phyloP scores from a whole-genome alignment of 176 grass and related monocot species.

The Aegilops tauschii region DNA sequence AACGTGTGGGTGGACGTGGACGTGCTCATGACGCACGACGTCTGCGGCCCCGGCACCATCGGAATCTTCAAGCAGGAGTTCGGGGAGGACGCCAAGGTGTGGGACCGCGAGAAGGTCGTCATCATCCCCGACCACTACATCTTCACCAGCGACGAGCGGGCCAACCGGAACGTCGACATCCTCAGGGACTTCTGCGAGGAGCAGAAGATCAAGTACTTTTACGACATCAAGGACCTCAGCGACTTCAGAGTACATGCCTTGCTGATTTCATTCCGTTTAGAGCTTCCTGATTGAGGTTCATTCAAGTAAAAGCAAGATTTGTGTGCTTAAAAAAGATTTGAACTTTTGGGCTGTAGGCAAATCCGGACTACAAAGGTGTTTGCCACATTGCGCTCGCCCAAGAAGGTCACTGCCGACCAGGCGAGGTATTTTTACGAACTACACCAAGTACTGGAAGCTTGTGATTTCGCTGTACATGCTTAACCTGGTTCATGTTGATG shows the following conservation, averaged over 20 bases:
- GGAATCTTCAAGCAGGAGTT: slow-evolving; percentile 95
- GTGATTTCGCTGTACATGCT: neutral
- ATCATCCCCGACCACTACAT: slow-evolving; percentile 98
- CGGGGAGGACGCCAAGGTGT: slow-evolving; percentile 82
- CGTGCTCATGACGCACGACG: slow-evolving; percentile 97
- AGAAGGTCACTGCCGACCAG: slow-evolving; percentile 93
- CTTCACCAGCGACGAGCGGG: slow-evolving; percentile 82
- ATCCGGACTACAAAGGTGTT: slow-evolving; percentile 97
- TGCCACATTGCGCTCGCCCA: slow-evolving; percentile 93
- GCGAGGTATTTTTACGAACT: slow-evolving; percentile 54
- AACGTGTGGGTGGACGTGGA: slow-evolving; percentile 97
- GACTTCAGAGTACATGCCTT: slow-evolving; percentile 60
- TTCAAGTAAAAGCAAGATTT: neutral
- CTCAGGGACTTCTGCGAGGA: slow-evolving; percentile 77
- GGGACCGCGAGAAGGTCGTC: slow-evolving; percentile 91
- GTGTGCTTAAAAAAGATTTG: neutral
- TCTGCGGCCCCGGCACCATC: slow-evolving; percentile 72
- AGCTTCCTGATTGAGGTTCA: neutral
- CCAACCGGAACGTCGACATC: slow-evolving; percentile 92
- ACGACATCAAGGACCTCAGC: slow-evolving; percentile 85
- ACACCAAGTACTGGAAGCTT: neutral
- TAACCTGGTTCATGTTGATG: neutral
- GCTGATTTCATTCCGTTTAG: neutral
- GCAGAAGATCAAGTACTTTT: slow-evolving; percentile 94
- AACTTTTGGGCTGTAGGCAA: slow-evolving; percentile 41